phyloP scores from a whole-genome alignment of 345 rosid genomes.

The Psidium guajava region DNA sequence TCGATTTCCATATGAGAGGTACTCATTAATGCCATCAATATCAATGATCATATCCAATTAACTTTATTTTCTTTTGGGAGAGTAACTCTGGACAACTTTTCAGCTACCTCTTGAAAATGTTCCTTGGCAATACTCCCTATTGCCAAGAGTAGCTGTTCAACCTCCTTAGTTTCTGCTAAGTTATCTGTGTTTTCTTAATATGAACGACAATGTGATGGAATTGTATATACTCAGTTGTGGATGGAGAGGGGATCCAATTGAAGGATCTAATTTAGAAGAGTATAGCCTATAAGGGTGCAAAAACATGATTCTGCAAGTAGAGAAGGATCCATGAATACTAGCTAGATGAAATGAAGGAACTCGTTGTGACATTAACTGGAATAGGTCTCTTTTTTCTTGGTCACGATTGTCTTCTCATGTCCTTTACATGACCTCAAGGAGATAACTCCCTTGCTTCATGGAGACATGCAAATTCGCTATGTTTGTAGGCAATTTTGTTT shows the following conservation, averaged over 20 bases:
- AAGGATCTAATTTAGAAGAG: background rate
- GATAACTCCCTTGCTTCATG: background rate
- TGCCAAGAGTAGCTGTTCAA: background rate
- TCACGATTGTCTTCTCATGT: background rate
- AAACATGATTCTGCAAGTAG: background rate
- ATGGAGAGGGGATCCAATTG: background rate
- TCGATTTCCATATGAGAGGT: background rate
- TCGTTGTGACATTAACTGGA: background rate
- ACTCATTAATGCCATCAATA: background rate
- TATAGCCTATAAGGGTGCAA: background rate
- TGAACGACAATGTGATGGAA: background rate
- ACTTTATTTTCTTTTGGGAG: background rate
- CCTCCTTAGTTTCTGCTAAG: background rate
- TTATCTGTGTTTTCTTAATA: background rate
- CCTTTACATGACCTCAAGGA: background rate
- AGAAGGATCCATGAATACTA: background rate
- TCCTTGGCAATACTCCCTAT: background rate
- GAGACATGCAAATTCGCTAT: background rate
- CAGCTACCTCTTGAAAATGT: background rate
- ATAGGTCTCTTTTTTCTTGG: background rate
- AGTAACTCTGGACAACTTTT: background rate
- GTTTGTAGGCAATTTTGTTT: background rate
- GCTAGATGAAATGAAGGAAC: background rate
- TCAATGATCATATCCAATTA: background rate
- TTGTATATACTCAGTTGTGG: background rate